A percentile compares a stretch with the other conserved stretches of the same genome.
These are phyloP conservation scores for Cryptomeria japonica DNA, from an alignment of 75 land plant species.

Conservation along the genomic window DNA sequence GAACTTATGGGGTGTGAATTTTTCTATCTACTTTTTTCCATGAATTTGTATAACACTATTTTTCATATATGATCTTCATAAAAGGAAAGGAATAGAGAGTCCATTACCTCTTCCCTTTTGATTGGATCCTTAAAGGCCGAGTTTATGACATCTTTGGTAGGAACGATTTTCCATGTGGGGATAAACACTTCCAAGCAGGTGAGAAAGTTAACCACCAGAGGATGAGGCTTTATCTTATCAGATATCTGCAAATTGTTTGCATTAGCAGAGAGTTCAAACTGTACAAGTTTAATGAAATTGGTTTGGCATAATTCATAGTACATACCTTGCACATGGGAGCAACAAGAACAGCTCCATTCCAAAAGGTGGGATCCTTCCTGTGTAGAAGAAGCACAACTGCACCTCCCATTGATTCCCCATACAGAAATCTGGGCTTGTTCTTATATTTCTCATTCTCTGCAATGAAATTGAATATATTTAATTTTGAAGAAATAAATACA, in stretches of 20 bases:
- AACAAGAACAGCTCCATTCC: constrained; percentile 82
- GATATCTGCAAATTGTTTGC: constrained; percentile 61
- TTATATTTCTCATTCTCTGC: constrained; percentile 49
- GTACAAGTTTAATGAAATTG: too few species aligned
- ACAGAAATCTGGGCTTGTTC: constrained; percentile 56
- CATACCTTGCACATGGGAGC: constrained; percentile 92
- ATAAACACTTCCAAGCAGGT: constrained; percentile 65
- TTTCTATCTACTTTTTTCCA: too few species aligned
- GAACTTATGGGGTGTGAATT: too few species aligned
- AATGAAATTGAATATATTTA: not conserved
- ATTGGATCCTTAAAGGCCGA: constrained; percentile 90
- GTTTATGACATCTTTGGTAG: constrained; percentile 82
- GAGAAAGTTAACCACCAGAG: constrained; percentile 64
- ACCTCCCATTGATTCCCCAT: constrained; percentile 93
- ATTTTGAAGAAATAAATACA: too few species aligned
- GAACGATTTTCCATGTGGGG: constrained; percentile 95
- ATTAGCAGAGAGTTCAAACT: not conserved
- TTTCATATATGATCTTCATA: too few species aligned
- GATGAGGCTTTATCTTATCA: constrained; percentile 93
- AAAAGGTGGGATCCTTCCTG: constrained; percentile 61
- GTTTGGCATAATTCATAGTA: too few species aligned
- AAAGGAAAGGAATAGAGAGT: not conserved
- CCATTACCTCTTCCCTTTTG: constrained; percentile 75
- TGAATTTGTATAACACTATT: too few species aligned
- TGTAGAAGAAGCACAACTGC: constrained; percentile 74